Conservation (phyloP, 306 rosid species). For the Sophora flavescens region DNA sequence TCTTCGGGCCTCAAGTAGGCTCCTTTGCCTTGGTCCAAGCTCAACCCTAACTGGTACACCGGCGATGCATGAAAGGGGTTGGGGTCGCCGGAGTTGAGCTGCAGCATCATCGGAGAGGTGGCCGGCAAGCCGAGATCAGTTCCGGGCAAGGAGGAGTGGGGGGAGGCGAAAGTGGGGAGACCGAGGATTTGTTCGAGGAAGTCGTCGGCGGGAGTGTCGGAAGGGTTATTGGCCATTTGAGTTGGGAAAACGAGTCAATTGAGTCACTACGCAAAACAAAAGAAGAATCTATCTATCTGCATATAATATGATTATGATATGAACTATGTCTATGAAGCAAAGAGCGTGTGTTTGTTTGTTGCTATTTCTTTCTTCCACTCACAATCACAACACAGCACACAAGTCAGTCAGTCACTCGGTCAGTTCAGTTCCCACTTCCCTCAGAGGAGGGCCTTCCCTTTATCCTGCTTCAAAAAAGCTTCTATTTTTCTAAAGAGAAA, state of each 20-base stretch:
- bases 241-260: constrained; percentile 46
- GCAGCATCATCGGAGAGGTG: constrained; percentile 79
- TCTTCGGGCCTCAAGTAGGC: constrained; percentile 84
- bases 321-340: too few species aligned
- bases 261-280: background rate
- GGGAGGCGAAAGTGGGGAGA: constrained; percentile 67
- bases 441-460: too few species aligned
- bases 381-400: too few species aligned
- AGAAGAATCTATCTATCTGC: background rate
- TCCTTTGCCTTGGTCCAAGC: constrained; percentile 90
- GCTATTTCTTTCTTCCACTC: too few species aligned
- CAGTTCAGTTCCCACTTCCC: too few species aligned
- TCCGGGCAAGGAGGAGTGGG: constrained; percentile 41
- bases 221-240: constrained; percentile 81
- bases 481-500: too few species aligned
- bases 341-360: too few species aligned
- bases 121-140: constrained; percentile 59
- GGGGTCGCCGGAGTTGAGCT: constrained; percentile 86
- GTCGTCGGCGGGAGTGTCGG: constrained; percentile 83
- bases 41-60: constrained; percentile 84
- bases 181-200: constrained; percentile 96
- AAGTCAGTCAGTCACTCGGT: too few species aligned
- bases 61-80: constrained; percentile 62
- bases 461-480: too few species aligned
- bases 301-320: too few species aligned